These are phyloP conservation scores for Pythium aquatile DNA, from an alignment of 352 stramenopile genomes.

Conservation along the genomic window DNA sequence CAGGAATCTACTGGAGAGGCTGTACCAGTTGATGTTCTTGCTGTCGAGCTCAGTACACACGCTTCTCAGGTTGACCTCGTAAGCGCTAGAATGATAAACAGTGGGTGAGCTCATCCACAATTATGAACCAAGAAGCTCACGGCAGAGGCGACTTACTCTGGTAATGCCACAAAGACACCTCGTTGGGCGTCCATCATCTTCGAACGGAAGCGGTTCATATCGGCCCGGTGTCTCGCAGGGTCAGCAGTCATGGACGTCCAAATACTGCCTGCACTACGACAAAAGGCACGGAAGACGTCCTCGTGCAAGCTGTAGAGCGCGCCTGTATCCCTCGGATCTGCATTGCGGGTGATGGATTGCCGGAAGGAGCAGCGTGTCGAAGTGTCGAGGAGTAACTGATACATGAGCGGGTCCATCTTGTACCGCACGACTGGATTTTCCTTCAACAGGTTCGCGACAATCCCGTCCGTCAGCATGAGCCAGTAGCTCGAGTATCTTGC, in stretches of 20 bases:
- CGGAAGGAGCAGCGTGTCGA: slow-evolving; percentile 43
- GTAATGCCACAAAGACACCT: slow-evolving; percentile 64
- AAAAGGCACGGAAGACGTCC: slow-evolving; percentile 68
- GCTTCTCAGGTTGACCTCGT: slow-evolving; percentile 66
- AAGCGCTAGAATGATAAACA: slow-evolving; percentile 40
- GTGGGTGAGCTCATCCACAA: background rate
- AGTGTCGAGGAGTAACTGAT: slow-evolving; percentile 43
- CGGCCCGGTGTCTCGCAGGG: slow-evolving; percentile 15
- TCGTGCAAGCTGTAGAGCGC: slow-evolving; percentile 64
- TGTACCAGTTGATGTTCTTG: slow-evolving; percentile 52
- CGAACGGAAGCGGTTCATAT: slow-evolving; percentile 38
- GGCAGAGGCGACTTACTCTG: slow-evolving; percentile 45
- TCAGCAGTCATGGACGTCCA: slow-evolving; percentile 35
- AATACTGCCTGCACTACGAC: slow-evolving; percentile 36
- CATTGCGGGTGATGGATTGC: slow-evolving; percentile 22
- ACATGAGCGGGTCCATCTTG: slow-evolving; percentile 52
- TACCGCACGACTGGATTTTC: slow-evolving; percentile 39
- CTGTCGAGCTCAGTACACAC: slow-evolving; percentile 54
- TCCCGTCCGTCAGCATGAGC: slow-evolving; percentile 64
- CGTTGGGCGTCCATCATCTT: slow-evolving; percentile 63
- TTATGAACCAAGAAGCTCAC: background rate
- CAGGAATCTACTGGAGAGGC: slow-evolving; percentile 52
- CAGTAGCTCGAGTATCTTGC: slow-evolving; percentile 59
- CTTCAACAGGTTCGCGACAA: slow-evolving; percentile 55
- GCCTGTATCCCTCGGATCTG: slow-evolving; percentile 25